Evolutionary conservation across 345 rosid species (phyloP).

Genomic region (Garcia nutans): DNA sequence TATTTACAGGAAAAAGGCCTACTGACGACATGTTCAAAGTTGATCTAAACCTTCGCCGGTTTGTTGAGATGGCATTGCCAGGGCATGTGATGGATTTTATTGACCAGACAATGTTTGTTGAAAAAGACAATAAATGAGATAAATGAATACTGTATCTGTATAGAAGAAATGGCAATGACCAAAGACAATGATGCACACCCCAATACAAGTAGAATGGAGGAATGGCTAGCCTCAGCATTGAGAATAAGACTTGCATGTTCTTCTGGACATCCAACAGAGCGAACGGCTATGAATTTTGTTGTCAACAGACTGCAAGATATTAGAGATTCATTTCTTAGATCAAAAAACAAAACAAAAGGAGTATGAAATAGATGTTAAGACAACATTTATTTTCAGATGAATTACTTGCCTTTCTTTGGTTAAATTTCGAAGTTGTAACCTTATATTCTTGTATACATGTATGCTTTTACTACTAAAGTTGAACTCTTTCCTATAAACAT

Average conservation of each 20-base stretch:
- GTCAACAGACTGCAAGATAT: constrained; percentile 22
- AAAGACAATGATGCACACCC: background rate
- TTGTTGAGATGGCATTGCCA: constrained; percentile 21
- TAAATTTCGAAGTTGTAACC: too few species aligned
- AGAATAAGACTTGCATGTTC: constrained; percentile 29
- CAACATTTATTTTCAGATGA: too few species aligned
- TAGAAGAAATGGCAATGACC: constrained; percentile 11
- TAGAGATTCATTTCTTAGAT: constrained; percentile 16
- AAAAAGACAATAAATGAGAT: constrained; percentile 11
- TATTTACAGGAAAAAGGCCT: constrained; percentile 41
- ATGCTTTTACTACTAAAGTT: too few species aligned
- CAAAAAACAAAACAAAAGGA: background rate
- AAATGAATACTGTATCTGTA: background rate
- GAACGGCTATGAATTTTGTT: constrained; percentile 14
- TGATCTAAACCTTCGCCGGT: constrained; percentile 15
- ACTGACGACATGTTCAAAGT: constrained; percentile 28
- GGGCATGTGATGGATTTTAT: constrained; percentile 18
- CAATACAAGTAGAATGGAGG: background rate
- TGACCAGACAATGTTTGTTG: constrained; percentile 20
- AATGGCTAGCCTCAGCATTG: constrained; percentile 25
- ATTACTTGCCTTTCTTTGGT: too few species aligned
- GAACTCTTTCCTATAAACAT: too few species aligned
- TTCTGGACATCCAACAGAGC: constrained; percentile 1
- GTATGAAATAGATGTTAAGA: background rate
- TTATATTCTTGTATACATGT: too few species aligned